Conservation (phyloP, 2,329 filamentous ascomycete genomes). For the Graphiopsis chlorocephala region DNA sequence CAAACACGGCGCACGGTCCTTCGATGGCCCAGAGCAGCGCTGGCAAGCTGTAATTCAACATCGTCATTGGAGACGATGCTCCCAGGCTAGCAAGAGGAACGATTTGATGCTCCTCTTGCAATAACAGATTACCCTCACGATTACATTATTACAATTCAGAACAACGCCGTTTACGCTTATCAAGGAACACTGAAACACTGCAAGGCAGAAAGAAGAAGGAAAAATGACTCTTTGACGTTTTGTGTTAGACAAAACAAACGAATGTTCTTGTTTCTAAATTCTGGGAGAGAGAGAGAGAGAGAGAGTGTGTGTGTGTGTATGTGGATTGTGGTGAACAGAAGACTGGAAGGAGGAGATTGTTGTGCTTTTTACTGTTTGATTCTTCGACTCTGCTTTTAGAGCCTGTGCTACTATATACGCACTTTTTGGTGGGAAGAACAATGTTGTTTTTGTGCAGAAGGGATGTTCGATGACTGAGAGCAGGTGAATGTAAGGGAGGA, state of each 20-base stretch:
- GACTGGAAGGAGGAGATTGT: neutral
- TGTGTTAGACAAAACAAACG: neutral
- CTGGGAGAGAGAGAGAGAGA: neutral
- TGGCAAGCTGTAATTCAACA: neutral
- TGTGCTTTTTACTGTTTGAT: neutral
- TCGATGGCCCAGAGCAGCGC: neutral
- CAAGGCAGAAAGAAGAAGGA: neutral
- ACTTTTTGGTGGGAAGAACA: neutral
- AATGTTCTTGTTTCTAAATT: neutral
- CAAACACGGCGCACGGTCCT: slow-evolving; percentile 8
- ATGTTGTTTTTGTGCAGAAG: neutral
- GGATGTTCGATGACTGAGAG: neutral
- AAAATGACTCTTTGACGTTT: neutral
- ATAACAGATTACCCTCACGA: neutral
- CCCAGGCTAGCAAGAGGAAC: neutral
- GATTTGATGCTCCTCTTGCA: neutral
- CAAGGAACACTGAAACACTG: neutral
- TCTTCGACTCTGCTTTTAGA: neutral
- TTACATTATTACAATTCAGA: neutral
- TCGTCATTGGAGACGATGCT: neutral
- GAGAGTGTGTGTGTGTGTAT: no score
- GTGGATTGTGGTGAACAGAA: no score
- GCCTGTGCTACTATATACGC: neutral
- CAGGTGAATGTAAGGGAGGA: neutral
- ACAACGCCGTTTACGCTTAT: neutral